Evolutionary conservation across 768 basidiomycete species (phyloP).

Genomic region (Pleurotus eryngii): DNA sequence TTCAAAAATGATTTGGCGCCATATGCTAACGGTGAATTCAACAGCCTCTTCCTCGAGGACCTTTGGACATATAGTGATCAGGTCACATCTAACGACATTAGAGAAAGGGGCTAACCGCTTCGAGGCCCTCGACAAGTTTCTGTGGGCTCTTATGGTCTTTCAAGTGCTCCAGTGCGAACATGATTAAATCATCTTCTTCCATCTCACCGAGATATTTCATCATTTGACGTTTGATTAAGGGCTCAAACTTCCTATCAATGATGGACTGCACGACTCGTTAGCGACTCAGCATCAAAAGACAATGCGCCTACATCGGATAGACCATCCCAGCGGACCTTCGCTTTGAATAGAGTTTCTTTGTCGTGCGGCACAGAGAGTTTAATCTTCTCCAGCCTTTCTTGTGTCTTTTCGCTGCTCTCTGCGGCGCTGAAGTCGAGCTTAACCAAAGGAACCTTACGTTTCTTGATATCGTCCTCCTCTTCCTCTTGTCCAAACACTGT

Average conservation of each 20-base stretch:
- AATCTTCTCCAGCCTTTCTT: conserved; percentile 78
- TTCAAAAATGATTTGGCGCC: conserved; percentile 94
- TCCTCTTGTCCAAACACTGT: conserved; percentile 77
- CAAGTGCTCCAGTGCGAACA: conserved; percentile 91
- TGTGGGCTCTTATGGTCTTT: conserved; percentile 85
- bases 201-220: conserved; percentile 86
- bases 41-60: conserved; percentile 90
- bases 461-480: conserved; percentile 81
- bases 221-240: conserved; percentile 80
- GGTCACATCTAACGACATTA: neutral
- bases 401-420: conserved; percentile 74
- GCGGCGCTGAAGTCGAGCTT: conserved; percentile 88
- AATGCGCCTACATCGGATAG: conserved; percentile 70
- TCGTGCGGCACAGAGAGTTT: conserved; percentile 71
- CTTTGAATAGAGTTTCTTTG: conserved; percentile 75
- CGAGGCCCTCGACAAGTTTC: conserved; percentile 85
- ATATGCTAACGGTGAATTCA: conserved; percentile 73
- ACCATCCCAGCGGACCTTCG: conserved; percentile 90
- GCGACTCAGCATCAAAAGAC: conserved; percentile 13
- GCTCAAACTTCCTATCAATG: conserved; percentile 84
- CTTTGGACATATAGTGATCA: conserved; percentile 34
- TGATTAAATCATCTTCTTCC: conserved; percentile 90
- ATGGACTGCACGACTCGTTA: conserved; percentile 44
- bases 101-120: conserved; percentile 64
- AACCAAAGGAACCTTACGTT: conserved; percentile 82